Evolutionary conservation across 805 yeast species (phyloP).

Genomic region (Priceomyces fermenticarens): DNA sequence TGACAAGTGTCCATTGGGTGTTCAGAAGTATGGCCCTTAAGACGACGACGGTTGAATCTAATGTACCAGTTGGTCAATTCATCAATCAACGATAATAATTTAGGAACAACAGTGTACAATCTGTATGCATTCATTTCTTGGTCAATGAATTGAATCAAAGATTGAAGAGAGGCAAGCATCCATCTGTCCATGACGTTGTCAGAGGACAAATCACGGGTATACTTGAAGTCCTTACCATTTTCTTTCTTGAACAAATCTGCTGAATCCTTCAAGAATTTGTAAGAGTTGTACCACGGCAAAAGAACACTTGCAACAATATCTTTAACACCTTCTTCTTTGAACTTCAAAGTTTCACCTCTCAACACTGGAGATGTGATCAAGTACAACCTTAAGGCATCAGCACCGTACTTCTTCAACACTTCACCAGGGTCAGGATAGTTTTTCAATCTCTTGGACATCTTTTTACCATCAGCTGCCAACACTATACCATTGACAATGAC

Average conservation of each 20-base stretch:
- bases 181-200: slow-evolving; percentile 96
- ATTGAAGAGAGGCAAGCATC: slow-evolving; percentile 95
- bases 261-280: slow-evolving; percentile 93
- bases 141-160: slow-evolving; percentile 82
- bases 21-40: slow-evolving; percentile 78
- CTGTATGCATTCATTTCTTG: slow-evolving; percentile 87
- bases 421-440: slow-evolving; percentile 94
- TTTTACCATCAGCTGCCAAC: slow-evolving; percentile 96
- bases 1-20: slow-evolving; percentile 80
- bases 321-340: slow-evolving; percentile 98
- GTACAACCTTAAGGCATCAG: slow-evolving; percentile 95
- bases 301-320: slow-evolving; percentile 95
- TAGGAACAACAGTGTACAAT: slow-evolving; percentile 94
- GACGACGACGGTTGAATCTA: slow-evolving; percentile 95
- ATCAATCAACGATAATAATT: slow-evolving; percentile 81
- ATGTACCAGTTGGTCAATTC: slow-evolving; percentile 98
- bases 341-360: slow-evolving; percentile 93
- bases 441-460: slow-evolving; percentile 97
- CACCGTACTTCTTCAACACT: slow-evolving; percentile 87
- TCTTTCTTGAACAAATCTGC: slow-evolving; percentile 80
- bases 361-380: slow-evolving; percentile 96
- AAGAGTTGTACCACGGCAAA: slow-evolving; percentile 98
- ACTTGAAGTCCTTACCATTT: slow-evolving; percentile 65
- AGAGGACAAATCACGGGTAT: slow-evolving; percentile 61
- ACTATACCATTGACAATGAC: slow-evolving; percentile 96